A percentile compares a stretch with the other conserved stretches of the same genome.
phyloP scores from a whole-genome alignment of 2,329 filamentous ascomycete species.

The Penicillium sp. region DNA sequence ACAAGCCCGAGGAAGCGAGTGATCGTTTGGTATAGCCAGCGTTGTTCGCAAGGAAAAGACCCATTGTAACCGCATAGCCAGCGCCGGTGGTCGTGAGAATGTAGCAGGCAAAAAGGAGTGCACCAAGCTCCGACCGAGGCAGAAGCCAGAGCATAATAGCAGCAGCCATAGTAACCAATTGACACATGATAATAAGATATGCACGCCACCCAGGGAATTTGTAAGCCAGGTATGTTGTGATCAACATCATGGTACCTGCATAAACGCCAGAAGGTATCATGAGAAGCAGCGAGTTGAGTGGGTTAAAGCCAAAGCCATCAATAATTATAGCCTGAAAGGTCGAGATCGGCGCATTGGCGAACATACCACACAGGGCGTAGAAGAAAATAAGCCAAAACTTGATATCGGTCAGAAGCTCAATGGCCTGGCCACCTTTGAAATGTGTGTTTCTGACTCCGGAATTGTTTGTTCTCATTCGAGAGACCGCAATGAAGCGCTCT shows the following conservation, averaged over 20 bases:
- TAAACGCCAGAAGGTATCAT: conserved; percentile 41
- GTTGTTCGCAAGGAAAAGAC: neutral
- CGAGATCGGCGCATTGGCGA: conserved; percentile 46
- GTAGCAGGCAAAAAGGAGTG: neutral
- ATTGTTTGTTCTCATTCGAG: conserved; percentile 26
- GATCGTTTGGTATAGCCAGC: neutral
- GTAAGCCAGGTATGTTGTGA: conserved; percentile 42
- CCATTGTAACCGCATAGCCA: neutral
- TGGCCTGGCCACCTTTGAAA: conserved; percentile 45
- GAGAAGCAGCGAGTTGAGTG: conserved; percentile 44
- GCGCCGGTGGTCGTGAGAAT: neutral
- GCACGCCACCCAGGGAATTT: conserved; percentile 20
- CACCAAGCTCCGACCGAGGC: neutral
- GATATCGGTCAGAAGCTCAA: conserved; percentile 7
- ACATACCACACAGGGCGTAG: conserved; percentile 41
- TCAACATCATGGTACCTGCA: conserved; percentile 38
- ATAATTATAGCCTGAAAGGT: conserved; percentile 49
- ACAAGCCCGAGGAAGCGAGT: neutral
- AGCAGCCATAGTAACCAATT: neutral
- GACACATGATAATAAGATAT: neutral
- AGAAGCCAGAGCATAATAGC: neutral
- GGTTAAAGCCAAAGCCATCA: conserved; percentile 44
- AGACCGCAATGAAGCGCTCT: conserved; percentile 22
- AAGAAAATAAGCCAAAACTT: conserved; percentile 25
- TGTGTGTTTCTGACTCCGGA: conserved; percentile 39